phyloP scores from a whole-genome alignment of 2,329 filamentous ascomycete species.

The Chaetoscypha palmicola region DNA sequence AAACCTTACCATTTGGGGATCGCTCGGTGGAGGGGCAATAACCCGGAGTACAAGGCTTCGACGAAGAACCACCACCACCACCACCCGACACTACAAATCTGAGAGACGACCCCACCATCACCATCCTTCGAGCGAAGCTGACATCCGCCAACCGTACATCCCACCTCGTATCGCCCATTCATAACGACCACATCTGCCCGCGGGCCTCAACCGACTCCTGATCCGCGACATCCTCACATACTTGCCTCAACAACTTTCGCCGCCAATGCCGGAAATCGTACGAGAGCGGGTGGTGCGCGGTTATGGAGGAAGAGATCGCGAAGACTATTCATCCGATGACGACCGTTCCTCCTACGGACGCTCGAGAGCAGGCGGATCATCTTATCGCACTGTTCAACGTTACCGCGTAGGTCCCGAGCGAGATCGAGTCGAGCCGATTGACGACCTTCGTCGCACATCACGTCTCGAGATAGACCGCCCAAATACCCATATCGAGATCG shows the following conservation, averaged over 20 bases:
- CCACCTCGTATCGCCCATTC: neutral
- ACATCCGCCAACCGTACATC: neutral
- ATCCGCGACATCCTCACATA: neutral
- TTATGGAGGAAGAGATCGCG: slow-evolving; percentile 19
- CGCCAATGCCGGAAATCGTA: slow-evolving; percentile 24
- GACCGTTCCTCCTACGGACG: slow-evolving; percentile 23
- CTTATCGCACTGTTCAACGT: slow-evolving; percentile 29
- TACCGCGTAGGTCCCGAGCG: slow-evolving; percentile 28
- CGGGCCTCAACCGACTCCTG: neutral
- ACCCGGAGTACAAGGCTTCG: neutral
- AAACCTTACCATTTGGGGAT: neutral
- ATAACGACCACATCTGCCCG: neutral
- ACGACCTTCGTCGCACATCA: slow-evolving; percentile 25
- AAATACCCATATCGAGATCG: slow-evolving; percentile 28
- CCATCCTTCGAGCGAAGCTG: neutral
- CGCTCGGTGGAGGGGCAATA: neutral
- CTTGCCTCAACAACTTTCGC: neutral
- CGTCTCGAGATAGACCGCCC: slow-evolving; percentile 21
- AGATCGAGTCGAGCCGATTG: slow-evolving; percentile 25
- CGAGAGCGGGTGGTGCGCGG: slow-evolving; percentile 19
- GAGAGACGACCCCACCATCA: slow-evolving; percentile 2
- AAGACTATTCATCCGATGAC: slow-evolving; percentile 30
- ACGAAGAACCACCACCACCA: neutral
- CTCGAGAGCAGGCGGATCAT: slow-evolving; percentile 10
- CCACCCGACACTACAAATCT: neutral